Base-by-base conservation (phyloP, 345 rosid species). In the Camelina laxa region DNA sequence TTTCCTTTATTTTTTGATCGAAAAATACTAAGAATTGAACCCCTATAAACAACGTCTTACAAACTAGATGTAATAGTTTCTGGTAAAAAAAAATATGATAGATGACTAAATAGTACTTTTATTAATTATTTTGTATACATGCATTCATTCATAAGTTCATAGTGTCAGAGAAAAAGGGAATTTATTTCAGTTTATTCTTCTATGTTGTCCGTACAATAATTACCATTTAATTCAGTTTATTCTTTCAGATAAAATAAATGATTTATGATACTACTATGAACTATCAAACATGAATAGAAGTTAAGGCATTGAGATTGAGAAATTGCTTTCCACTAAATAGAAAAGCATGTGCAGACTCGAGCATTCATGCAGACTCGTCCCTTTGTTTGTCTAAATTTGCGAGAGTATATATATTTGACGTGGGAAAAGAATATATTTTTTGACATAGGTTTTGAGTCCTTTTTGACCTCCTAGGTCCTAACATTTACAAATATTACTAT, bases 261-360 rank as follows among this genome's bases (percentile, higher is more conserved):
- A 63, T 49, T 49, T 61, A 72, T 61, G 53, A 62, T 35, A 50
- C 30, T 5, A 31, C 7, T 33, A 33, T 45, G 24, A 3, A 30
- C 31, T 17, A 1, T 17, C 62, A 61, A 38, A 0, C 38, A 54
- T 17, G 45, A 55, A 44, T 27, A 56, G 53, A 56, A 21, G 30
- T 65, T 12, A 31, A 31, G 67, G 64, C 74, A 68, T 75, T 53
- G 79, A 75, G 58, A 75, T 68, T 61, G 48, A 54, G 74, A 68
- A 68, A 51, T 49, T 75, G 64, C 22, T 69, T 69, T 50, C 64
- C 74, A 61, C 31, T 53, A 67, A 41, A 75, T 75, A 53, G 62
- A 60, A 73, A 78, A 83, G 84, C 85, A 80, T 83, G 82, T 76
- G 80, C 74, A 70, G 83, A 80, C 82, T 67, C 86, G 75, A 84